These are phyloP conservation scores for Solanum aculeatissimum DNA, from an alignment of 305 asterid species.

Conservation along the genomic window DNA sequence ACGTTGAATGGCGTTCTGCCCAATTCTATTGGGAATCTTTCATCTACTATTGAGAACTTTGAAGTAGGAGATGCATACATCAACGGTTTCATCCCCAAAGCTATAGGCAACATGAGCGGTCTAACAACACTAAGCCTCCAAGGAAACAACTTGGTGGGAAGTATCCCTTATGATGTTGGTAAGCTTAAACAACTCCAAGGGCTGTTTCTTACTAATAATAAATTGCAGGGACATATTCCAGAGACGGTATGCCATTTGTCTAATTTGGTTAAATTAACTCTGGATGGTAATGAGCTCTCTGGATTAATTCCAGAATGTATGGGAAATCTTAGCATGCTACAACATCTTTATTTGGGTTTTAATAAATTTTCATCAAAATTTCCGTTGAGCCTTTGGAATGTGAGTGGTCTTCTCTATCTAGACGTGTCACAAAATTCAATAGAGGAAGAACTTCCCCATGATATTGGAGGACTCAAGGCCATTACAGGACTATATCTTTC, in stretches of 20 bases:
- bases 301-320: background rate
- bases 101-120: background rate
- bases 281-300: background rate
- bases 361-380: background rate
- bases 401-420: background rate
- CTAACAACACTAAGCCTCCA: rapidly evolving
- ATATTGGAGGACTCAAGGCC: background rate
- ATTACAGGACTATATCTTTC: background rate
- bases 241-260: background rate
- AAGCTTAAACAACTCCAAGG: background rate
- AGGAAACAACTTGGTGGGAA: background rate
- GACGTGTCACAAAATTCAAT: background rate
- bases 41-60: background rate
- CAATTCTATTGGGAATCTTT: background rate
- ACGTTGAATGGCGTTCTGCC: background rate
- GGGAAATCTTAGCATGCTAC: background rate
- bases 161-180: background rate
- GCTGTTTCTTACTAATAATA: background rate
- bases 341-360: background rate
- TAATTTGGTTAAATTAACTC: background rate
- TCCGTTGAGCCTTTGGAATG: background rate
- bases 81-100: background rate
- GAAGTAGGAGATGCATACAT: background rate
- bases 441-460: background rate
- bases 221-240: background rate